Percentiles rank a stretch among this genome's conserved stretches.
Conservation (phyloP, 495 filamentous ascomycete species). For the Aspergillus sclerotioniger region DNA sequence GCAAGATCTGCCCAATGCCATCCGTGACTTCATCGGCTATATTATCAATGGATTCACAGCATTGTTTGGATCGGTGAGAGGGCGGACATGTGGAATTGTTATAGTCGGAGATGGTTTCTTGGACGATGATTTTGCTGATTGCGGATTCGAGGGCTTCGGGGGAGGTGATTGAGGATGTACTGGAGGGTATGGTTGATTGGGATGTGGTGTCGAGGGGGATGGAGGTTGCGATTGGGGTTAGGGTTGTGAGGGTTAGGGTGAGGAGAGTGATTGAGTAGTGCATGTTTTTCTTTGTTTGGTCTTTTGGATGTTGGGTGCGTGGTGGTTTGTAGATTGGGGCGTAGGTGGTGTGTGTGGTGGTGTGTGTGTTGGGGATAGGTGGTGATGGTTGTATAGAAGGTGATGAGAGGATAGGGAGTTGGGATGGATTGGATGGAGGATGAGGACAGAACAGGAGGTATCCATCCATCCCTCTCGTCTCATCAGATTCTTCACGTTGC, state of each 20-base stretch:
- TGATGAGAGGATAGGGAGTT: not conserved
- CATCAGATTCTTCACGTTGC: too few species aligned
- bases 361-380: not conserved
- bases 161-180: conserved; percentile 5
- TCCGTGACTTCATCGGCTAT: conserved; percentile 19
- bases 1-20: conserved; percentile 25
- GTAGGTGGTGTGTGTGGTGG: too few species aligned
- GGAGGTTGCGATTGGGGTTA: conserved; percentile 6
- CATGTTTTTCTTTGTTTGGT: conserved; percentile 6
- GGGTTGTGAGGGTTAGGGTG: conserved; percentile 14
- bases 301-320: conserved; percentile 2
- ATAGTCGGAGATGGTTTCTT: not conserved
- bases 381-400: not conserved
- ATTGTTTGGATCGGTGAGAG: conserved; percentile 22
- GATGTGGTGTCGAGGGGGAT: not conserved
- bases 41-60: conserved; percentile 30
- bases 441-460: too few species aligned
- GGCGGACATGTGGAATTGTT: conserved; percentile 7
- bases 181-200: conserved; percentile 15
- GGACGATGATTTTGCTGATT: not conserved
- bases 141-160: conserved; percentile 1
- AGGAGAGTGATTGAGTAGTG: conserved; percentile 10
- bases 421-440: not conserved
- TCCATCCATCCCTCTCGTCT: too few species aligned
- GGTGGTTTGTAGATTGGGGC: too few species aligned